These are phyloP conservation scores for Amphibolis antarctica DNA, from an alignment of 106 monocot species.

Conservation along the genomic window DNA sequence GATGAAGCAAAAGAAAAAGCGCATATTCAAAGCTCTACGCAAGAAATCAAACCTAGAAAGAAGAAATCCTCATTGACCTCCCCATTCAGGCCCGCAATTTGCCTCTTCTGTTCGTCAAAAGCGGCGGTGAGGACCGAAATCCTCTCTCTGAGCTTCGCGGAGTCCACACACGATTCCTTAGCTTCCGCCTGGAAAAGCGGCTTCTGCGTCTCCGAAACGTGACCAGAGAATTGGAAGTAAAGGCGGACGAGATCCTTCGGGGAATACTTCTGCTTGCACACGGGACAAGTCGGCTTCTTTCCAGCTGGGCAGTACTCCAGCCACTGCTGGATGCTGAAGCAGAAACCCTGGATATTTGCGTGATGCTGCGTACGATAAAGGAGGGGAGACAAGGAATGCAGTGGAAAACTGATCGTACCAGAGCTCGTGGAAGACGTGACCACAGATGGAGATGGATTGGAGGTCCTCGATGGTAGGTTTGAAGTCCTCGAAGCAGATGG, in stretches of 20 bases:
- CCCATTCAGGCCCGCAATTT: constrained; percentile 32
- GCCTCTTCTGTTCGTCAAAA: constrained; percentile 38
- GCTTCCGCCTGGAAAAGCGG: constrained; percentile 12
- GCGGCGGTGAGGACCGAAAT: constrained; percentile 12
- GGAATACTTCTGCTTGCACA: constrained; percentile 83
- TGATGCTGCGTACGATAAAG: neutral
- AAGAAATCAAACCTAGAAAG: neutral
- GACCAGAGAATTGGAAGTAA: constrained; percentile 72
- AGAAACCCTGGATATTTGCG: neutral
- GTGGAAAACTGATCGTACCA: constrained; percentile 28
- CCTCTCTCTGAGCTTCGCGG: constrained; percentile 39
- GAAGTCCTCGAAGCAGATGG: constrained; percentile 95
- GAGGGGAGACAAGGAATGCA: neutral
- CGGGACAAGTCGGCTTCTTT: constrained; percentile 72
- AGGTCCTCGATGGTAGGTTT: constrained; percentile 59
- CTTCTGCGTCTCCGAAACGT: constrained; percentile 6
- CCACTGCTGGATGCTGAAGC: constrained; percentile 80
- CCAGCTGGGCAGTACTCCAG: constrained; percentile 81
- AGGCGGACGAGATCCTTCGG: constrained; percentile 35
- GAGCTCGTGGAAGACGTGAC: constrained; percentile 97
- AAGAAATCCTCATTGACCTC: constrained; percentile 31
- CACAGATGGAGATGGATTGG: constrained; percentile 71
- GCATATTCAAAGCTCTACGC: neutral
- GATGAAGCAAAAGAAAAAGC: neutral
- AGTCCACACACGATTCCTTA: constrained; percentile 33